phyloP scores from a whole-genome alignment of 352 stramenopile genomes.

The Phytophthora pinifolia region DNA sequence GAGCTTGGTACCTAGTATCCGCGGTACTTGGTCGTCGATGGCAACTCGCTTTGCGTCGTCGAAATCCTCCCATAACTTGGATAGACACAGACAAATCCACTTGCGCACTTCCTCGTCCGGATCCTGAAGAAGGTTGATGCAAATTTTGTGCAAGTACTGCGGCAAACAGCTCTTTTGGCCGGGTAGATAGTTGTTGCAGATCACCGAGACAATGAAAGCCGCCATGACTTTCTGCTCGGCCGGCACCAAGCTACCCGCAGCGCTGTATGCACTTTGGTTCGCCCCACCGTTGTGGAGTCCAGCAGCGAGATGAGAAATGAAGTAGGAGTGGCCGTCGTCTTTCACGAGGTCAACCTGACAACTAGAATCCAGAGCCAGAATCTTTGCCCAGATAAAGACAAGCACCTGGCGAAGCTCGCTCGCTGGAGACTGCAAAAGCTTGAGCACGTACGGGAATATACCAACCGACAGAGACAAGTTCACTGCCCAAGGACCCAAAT shows the following conservation, averaged over 20 bases:
- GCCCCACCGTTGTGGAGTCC: constrained; percentile 49
- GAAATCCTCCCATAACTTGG: constrained; percentile 95
- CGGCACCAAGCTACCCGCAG: constrained; percentile 50
- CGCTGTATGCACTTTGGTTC: constrained; percentile 30
- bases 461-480: constrained; percentile 93
- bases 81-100: constrained; percentile 92
- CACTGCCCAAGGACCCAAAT: constrained; percentile 92
- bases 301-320: constrained; percentile 92
- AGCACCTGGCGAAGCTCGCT: constrained; percentile 96
- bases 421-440: constrained; percentile 95
- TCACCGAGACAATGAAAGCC: constrained; percentile 95
- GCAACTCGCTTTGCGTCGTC: constrained; percentile 83
- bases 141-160: constrained; percentile 86
- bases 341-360: constrained; percentile 97
- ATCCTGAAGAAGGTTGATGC: constrained; percentile 63
- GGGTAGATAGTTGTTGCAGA: constrained; percentile 91
- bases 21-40: constrained; percentile 87
- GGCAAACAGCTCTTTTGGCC: constrained; percentile 94
- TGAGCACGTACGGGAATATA: constrained; percentile 99
- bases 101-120: constrained; percentile 70
- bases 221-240: constrained; percentile 94
- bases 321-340: constrained; percentile 95
- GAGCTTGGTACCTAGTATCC: constrained; percentile 79
- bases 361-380: constrained; percentile 95
- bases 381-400: constrained; percentile 93